Percentiles rank a stretch among this genome's conserved stretches.
phyloP scores from a whole-genome alignment of 1,284 basidiomycete species.

The Schizopora paradoxa region DNA sequence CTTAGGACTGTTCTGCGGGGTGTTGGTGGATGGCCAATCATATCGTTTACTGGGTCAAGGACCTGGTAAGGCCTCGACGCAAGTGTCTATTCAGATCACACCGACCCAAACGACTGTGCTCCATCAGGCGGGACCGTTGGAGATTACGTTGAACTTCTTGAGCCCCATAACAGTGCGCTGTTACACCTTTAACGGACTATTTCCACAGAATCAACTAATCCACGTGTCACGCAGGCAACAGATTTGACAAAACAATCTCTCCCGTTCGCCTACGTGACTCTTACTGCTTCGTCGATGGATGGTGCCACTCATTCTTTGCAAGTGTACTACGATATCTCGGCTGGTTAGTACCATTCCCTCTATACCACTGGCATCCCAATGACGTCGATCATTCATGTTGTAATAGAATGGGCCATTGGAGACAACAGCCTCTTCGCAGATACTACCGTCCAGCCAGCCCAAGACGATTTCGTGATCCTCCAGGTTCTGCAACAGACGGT shows the following conservation, averaged over 20 bases:
- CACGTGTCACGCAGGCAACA: conserved; percentile 15
- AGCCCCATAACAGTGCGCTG: conserved; percentile 31
- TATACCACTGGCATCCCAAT: not conserved
- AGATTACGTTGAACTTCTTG: conserved; percentile 18
- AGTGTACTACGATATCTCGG: conserved; percentile 1
- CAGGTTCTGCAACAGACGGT: conserved; percentile 25
- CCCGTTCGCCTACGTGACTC: conserved; percentile 17
- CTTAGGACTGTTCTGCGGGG: conserved; percentile 35
- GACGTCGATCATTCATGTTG: not conserved
- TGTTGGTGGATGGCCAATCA: conserved; percentile 33
- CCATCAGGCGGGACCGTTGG: conserved; percentile 22
- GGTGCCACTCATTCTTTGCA: conserved; percentile 8
- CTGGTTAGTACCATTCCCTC: not conserved
- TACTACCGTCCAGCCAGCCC: conserved; percentile 27
- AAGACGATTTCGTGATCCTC: conserved; percentile 28
- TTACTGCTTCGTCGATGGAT: conserved; percentile 28
- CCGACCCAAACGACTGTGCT: conserved; percentile 21
- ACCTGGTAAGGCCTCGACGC: too few relatives aligned
- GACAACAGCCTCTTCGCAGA: conserved; percentile 21
- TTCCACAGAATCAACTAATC: conserved; percentile 22
- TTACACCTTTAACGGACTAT: conserved; percentile 25
- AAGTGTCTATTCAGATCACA: conserved; percentile 36
- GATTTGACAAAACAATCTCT: conserved; percentile 19
- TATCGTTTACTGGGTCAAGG: conserved; percentile 19
- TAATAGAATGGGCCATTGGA: not conserved